Conservation (phyloP, 345 rosid genomes). For the Eucalyptus regnans region DNA sequence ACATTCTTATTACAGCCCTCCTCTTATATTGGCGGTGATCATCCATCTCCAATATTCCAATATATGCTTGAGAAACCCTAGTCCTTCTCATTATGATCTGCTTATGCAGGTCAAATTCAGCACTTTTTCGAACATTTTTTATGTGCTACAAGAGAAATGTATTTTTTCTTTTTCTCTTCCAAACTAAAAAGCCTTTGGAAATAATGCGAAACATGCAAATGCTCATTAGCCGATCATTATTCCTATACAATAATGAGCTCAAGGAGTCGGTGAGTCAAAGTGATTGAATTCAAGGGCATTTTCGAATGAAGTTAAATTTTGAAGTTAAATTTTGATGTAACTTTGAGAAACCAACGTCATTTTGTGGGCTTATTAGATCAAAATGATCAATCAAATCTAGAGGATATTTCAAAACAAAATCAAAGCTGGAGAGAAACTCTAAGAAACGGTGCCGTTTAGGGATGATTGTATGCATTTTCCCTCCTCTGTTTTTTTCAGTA, state of each 20-base stretch:
- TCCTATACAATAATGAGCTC: fast-evolving
- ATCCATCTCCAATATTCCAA: background rate
- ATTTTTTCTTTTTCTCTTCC: background rate
- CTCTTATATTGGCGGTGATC: background rate
- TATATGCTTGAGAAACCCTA: background rate
- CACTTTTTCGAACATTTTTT: background rate
- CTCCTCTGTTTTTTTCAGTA: background rate
- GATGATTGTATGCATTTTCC: background rate
- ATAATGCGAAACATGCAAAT: fast-evolving
- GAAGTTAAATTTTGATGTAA: background rate
- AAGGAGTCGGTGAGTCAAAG: background rate
- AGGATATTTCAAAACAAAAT: background rate
- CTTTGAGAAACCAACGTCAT: background rate
- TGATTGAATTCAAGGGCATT: background rate
- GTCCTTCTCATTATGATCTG: background rate
- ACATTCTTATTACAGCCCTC: background rate
- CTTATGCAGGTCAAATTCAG: fast-evolving
- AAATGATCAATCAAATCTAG: background rate
- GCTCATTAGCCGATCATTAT: fast-evolving
- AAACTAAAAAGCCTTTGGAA: background rate
- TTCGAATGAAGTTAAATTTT: background rate
- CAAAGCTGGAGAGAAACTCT: background rate
- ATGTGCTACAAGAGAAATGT: background rate
- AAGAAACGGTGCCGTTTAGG: background rate
- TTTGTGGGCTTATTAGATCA: background rate